Conservation (phyloP, 495 filamentous ascomycete species). For the Xylaria sp. region DNA sequence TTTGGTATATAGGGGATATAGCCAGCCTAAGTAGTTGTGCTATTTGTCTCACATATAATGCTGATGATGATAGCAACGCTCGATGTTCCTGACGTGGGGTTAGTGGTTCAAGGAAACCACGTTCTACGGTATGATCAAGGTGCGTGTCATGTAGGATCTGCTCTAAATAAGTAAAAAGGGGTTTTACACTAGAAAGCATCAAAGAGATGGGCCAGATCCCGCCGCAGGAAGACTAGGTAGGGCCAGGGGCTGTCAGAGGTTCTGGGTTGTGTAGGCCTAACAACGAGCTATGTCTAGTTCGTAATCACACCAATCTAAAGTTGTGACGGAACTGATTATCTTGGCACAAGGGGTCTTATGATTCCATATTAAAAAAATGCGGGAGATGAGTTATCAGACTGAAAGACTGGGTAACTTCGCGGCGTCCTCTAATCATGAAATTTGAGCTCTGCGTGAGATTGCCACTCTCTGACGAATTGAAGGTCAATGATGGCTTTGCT, state of each 20-base stretch:
- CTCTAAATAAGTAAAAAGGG: not conserved
- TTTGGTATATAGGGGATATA: too few species aligned
- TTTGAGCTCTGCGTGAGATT: not conserved
- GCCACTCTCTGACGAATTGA: not conserved
- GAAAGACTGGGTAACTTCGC: not conserved
- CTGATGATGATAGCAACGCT: not conserved
- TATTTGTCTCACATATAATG: not conserved
- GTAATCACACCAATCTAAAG: not conserved
- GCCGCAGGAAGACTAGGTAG: not conserved
- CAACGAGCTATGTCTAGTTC: not conserved
- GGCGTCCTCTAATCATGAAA: not conserved
- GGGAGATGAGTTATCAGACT: not conserved
- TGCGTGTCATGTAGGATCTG: too few species aligned
- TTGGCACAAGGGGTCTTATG: not conserved
- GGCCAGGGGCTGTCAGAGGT: not conserved
- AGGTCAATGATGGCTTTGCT: conserved; percentile 17
- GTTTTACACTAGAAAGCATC: not conserved
- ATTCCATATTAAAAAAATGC: too few species aligned
- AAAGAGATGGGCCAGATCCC: not conserved
- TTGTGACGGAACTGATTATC: not conserved
- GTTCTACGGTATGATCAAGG: not conserved
- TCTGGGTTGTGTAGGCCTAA: not conserved
- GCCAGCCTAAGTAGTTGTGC: not conserved
- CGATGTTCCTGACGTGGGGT: not conserved
- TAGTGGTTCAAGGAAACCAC: not conserved